phyloP scores from a whole-genome alignment of 164 flowering plant species.

The Vitis rotundifolia region DNA sequence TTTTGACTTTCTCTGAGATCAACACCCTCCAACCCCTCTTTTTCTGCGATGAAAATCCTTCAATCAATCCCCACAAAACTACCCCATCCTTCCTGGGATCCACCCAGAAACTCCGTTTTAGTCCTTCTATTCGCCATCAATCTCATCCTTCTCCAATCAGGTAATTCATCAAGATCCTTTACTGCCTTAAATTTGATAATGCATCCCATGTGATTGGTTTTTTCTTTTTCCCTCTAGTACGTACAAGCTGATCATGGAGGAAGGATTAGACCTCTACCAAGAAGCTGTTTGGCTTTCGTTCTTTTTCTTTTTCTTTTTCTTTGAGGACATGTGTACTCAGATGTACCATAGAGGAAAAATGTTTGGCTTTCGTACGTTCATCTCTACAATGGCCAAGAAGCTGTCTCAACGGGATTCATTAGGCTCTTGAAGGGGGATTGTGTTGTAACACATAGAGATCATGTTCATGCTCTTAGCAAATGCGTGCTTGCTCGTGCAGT shows the following conservation, averaged over 20 bases:
- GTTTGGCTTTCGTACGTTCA: conserved; percentile 97
- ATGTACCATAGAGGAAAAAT: conserved; percentile 94
- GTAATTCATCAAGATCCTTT: no score
- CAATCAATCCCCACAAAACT: conserved; percentile 20
- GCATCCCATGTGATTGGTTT: no score
- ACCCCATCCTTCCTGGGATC: conserved; percentile 40
- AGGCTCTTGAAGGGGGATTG: conserved; percentile 71
- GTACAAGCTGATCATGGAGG: conserved; percentile 75
- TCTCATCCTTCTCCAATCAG: no score
- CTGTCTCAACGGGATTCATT: conserved; percentile 92
- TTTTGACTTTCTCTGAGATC: conserved; percentile 1
- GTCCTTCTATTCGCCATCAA: no score
- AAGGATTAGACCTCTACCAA: conserved; percentile 72
- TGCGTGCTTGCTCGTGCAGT: conserved; percentile 84
- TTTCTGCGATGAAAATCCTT: no score
- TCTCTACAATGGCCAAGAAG: conserved; percentile 93
- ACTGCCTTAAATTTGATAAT: no score
- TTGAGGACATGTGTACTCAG: conserved; percentile 97
- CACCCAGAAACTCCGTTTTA: conserved; percentile 24
- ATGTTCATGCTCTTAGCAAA: conserved; percentile 88
- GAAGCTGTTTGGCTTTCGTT: no score
- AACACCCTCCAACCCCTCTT: conserved; percentile 21
- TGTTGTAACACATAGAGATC: conserved; percentile 81
- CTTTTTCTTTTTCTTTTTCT: no score
- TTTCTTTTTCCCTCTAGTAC: conserved; percentile 6